phyloP scores from a whole-genome alignment of 441 rosid species.

The Monsonia emarginata region DNA sequence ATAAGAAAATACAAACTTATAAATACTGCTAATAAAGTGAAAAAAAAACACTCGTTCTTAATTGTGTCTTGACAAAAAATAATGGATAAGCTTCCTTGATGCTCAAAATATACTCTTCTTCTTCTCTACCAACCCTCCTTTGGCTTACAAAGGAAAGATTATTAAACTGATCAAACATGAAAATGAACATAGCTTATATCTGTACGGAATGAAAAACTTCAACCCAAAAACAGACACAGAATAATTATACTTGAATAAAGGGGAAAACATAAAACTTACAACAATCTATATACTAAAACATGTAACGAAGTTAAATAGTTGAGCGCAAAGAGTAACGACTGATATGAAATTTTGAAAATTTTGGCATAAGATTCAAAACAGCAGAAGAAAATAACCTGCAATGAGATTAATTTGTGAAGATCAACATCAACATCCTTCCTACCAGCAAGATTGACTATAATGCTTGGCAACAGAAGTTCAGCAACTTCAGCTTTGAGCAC shows the following conservation, averaged over 20 bases:
- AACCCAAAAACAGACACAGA: neutral
- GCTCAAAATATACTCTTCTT: too few relatives aligned
- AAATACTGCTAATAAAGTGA: too few relatives aligned
- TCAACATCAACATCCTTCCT: slow-evolving; percentile 43
- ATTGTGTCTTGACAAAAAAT: too few relatives aligned
- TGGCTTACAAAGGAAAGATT: too few relatives aligned
- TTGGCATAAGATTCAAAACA: neutral
- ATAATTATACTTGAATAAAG: neutral
- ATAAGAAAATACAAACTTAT: too few relatives aligned
- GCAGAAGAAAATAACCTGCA: slow-evolving; percentile 41
- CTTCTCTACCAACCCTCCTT: too few relatives aligned
- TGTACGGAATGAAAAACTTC: neutral
- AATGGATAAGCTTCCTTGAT: too few relatives aligned
- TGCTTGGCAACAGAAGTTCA: slow-evolving; percentile 74
- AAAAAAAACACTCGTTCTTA: too few relatives aligned
- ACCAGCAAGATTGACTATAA: slow-evolving; percentile 64
- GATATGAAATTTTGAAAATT: neutral
- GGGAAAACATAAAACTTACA: neutral
- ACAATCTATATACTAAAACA: neutral
- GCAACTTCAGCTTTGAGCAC: slow-evolving; percentile 78
- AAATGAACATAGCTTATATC: too few relatives aligned
- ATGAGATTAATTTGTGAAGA: slow-evolving; percentile 52
- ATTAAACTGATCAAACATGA: neutral
- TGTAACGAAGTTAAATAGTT: neutral
- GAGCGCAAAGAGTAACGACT: slow-evolving; percentile 4